Evolutionary conservation across 371 early-diverging fungal species (phyloP), one percentile per base, ranked within the genome.

Genomic region (Nosema granulosis): DNA sequence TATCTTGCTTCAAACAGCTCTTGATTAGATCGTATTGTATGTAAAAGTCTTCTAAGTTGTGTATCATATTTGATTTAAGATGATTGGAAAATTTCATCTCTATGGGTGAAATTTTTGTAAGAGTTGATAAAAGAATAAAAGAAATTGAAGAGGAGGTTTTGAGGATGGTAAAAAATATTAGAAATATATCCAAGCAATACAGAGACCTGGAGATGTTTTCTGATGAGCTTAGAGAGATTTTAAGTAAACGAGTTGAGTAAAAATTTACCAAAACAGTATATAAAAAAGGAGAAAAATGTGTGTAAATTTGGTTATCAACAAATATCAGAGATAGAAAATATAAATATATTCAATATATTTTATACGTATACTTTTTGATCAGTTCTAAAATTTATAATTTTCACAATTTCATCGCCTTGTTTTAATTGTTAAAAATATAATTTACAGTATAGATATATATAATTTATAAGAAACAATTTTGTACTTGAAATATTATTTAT

Each of bases 11-110:
- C 18, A 77, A 68, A 28, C 49, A 3, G 18, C 65, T 34, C 61
- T 79, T 77, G 4, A 82, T 58, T 6, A 49, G 43, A 12, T 77
- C 76, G 56, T 85, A 85, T 20, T 67, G 63, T 1, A 85, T 61
- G 62, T 85, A 85, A 43, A 54, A 78, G 6, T 82, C 79, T 65
- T 78, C 74, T 83, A 83, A 85, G 51, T 83, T 83, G 37, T 79
- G 76, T 51, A 82, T 80, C 67, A 72, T 76, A 68, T 79, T 79
- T 56, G 75, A 80, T 74, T 76, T 82, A 29, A 84, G 59, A 77
- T 58, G 75, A 59, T 73, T 79, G 52, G 77, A 76, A 72, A 82
- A 84, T 38, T 79, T 77, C 84, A 84, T 81, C 75, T 67, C 54
- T 73, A 65, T 65, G 62, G 72, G 67, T 68, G 77, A 77, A 37